phyloP scores from a whole-genome alignment of 2,329 filamentous ascomycete species.

The Chrysosporium keratinophilum region DNA sequence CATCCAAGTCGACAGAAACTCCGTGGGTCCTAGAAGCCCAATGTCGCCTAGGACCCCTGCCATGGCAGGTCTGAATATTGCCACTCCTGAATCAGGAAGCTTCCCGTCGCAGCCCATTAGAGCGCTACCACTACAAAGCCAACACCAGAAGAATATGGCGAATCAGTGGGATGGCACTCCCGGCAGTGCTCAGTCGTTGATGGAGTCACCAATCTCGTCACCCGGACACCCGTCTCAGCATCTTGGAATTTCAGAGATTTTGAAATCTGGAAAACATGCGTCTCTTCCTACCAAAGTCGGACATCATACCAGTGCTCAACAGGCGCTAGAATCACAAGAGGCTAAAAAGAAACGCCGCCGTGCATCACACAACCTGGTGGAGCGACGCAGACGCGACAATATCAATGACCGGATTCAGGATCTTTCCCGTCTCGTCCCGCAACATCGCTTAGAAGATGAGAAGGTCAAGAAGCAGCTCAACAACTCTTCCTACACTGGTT shows the following conservation, averaged over 20 bases:
- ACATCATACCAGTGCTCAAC: constrained; percentile 30
- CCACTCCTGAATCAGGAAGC: constrained; percentile 58
- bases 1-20: constrained; percentile 60
- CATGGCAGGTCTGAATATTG: constrained; percentile 61
- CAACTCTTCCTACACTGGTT: constrained; percentile 78
- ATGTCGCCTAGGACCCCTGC: constrained; percentile 79
- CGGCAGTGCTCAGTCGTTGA: constrained; percentile 71
- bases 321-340: constrained; percentile 67
- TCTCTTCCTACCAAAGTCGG: constrained; percentile 83
- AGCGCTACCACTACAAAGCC: constrained; percentile 48
- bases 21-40: constrained; percentile 64
- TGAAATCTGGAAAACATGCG: constrained; percentile 70
- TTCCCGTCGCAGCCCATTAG: constrained; percentile 72
- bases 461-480: constrained; percentile 93
- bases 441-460: constrained; percentile 89
- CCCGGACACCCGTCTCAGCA: constrained; percentile 49
- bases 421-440: constrained; percentile 81
- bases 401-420: constrained; percentile 99
- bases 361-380: constrained; percentile 93
- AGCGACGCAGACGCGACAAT: constrained; percentile 87
- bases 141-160: constrained; percentile 74
- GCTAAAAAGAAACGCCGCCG: constrained; percentile 83
- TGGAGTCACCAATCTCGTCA: constrained; percentile 80
- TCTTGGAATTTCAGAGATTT: constrained; percentile 75
- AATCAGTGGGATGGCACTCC: constrained; percentile 84